Base-by-base conservation (phyloP, 73 alveolate species). In the Paramecium octaurelia region DNA sequence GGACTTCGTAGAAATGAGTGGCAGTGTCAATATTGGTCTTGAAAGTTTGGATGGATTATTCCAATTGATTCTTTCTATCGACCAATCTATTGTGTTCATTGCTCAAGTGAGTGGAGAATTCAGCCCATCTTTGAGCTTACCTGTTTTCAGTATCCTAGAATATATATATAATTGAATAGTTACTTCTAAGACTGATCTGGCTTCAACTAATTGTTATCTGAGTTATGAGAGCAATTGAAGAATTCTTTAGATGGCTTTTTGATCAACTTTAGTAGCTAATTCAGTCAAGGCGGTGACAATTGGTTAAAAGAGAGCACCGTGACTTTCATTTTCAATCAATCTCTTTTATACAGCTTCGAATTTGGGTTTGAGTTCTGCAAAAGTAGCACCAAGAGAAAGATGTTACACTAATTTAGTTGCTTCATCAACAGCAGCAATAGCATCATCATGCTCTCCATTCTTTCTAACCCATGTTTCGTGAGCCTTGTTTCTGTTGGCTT, bases 91-190 rank as follows among this genome's bases (percentile, higher is more conserved):
- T 80, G 16, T 80, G 91, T 43, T 80, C 91, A 21, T 80, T 80
- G 18, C 76, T 80, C 76, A 80, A 80, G 34, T 80, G 91, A 44
- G 91, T 24, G 9, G 91, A 80, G 18, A 80, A 80, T 80, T 80
- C 91, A 80, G n/a, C 75, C 91, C 91, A 80, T 80, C 91, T 80
- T 80, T 80, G 24, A 23, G 91, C 91, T 80, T 80, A 80, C 44
- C 91, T 80, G 23, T 80, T 80, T 80, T 80, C 91, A 46, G 91
- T 80, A 23, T 80, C 91, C 91, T 80, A 80, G 11, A 44, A 18
- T 3, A 18, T 43, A 3, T 43, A 2, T 80, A 54, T 1, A 18
- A 48, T 48, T 11, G 1, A 4, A 64, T 64, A 36, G 8, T 44
- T 44, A 80, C 91, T 80, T 80, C 91, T 64, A 80, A 80, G n/a